Evolutionary conservation across 2,329 filamentous ascomycete genomes (phyloP), one percentile per base, ranked within the genome.

Genomic region (Calonectria hawksworthii): DNA sequence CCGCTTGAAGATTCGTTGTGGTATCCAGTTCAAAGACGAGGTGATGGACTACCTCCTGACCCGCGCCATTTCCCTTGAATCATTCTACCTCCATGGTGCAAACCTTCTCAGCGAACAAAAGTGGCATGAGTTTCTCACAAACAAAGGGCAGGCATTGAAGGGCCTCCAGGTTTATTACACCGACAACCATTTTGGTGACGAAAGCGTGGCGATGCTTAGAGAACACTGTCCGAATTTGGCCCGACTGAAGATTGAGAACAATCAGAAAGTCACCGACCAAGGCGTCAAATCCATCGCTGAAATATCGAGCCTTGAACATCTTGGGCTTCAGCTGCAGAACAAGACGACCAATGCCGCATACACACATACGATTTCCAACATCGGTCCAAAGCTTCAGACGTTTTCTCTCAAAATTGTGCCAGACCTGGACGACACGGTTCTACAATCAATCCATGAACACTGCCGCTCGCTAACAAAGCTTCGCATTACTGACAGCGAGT

Each of bases 21-120:
- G 93, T n/a, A 94, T 97, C 65, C 96, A 98, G 82, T 94, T 98
- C 88, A 98, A 98, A 84, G 94, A 98, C 80, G 89, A 89, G 50
- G 94, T 96, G 52, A 90, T 98, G 84, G 91, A 95, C 68, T 98
- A 96, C 83, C 90, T 98, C 81, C 88, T 95, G 26, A 92, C 92
- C 70, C 94, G 95, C 63, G 90, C 94, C 65, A 90, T 92, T 65
- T 85, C 90, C 11, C 87, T 98, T n/a, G 90, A 92, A 74, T 89
- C 92, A 71, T 88, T 99, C 54, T 94, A 95, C 76, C 89, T 99
- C 0, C 93, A 97, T 76, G 95, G 95, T 14, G 92, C 95, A 13
- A 99, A 98, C 78, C 91, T 99, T 0, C 87, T 99, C 21, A 93
- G 93, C 13, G 93, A 97, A 74, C 87, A 90, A 5, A 92, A 92